Evolutionary conservation across 148 eudicot species (phyloP).

Genomic region (Cornus controversa): DNA sequence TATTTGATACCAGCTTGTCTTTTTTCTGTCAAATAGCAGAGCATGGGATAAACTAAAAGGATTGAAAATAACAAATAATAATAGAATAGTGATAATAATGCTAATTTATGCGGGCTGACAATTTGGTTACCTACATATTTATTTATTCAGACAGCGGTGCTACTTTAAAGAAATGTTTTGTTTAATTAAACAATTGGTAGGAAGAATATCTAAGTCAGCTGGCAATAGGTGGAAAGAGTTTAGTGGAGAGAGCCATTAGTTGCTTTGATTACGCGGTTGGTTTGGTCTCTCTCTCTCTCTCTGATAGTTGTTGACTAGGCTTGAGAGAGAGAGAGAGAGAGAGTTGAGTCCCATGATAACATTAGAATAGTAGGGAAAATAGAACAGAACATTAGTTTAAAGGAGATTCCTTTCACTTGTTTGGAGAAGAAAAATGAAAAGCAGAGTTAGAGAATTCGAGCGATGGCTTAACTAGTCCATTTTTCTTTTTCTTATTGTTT

Average conservation of each 20-base stretch:
- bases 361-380: no score
- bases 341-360: no score
- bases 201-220: background rate
- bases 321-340: background rate
- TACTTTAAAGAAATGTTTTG: background rate
- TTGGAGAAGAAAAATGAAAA: no score
- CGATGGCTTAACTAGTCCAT: no score
- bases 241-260: background rate
- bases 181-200: background rate
- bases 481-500: no score
- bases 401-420: no score
- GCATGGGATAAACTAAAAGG: background rate
- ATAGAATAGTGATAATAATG: no score
- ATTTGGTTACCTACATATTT: background rate
- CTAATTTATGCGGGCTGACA: background rate
- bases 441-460: no score
- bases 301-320: background rate
- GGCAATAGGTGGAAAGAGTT: background rate
- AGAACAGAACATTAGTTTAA: no score
- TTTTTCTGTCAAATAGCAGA: no score
- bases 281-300: background rate
- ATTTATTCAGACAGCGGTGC: no score
- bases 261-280: conserved; percentile 6
- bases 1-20: background rate
- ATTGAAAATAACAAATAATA: background rate